phyloP scores from a whole-genome alignment of 78 protist species.

The Isochrysis galbana region DNA sequence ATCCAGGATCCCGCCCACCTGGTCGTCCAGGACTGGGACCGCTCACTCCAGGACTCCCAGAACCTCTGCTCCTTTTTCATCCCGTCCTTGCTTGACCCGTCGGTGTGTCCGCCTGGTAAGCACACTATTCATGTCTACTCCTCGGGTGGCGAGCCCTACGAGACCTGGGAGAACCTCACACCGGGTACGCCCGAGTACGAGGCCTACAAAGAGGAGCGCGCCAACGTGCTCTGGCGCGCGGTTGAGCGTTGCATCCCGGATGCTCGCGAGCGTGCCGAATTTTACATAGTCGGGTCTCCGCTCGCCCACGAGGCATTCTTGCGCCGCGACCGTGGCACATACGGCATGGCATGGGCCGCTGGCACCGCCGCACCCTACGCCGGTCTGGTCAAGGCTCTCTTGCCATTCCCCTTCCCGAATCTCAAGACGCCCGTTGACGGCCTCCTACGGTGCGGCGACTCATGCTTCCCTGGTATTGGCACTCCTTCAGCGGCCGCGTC shows the following conservation, averaged over 20 bases:
- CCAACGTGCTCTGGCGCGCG: neutral
- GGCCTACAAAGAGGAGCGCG: neutral
- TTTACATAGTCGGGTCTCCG: neutral
- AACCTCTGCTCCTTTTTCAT: slow-evolving; percentile 25
- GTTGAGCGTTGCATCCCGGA: slow-evolving; percentile 24
- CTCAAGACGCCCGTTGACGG: slow-evolving; percentile 18
- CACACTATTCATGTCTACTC: slow-evolving; percentile 26
- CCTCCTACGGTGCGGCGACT: slow-evolving; percentile 29
- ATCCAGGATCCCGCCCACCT: neutral
- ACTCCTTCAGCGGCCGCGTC: slow-evolving; percentile 23
- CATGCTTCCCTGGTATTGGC: slow-evolving; percentile 34
- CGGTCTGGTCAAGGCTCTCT: neutral
- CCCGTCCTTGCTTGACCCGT: neutral
- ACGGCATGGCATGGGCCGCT: slow-evolving; percentile 24
- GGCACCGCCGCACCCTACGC: slow-evolving; percentile 8
- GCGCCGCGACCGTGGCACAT: slow-evolving; percentile 27
- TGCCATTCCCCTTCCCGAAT: slow-evolving; percentile 30
- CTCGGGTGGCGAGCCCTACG: slow-evolving; percentile 26
- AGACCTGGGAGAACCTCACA: neutral
- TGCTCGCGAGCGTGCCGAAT: neutral
- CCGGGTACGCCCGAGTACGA: neutral
- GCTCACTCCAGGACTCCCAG: slow-evolving; percentile 32
- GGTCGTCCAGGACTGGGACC: slow-evolving; percentile 19
- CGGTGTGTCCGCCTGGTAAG: neutral
- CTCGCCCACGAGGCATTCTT: slow-evolving; percentile 30